Base-by-base conservation (phyloP, 148 eudicot genomes). In the Arbutus unedo region DNA sequence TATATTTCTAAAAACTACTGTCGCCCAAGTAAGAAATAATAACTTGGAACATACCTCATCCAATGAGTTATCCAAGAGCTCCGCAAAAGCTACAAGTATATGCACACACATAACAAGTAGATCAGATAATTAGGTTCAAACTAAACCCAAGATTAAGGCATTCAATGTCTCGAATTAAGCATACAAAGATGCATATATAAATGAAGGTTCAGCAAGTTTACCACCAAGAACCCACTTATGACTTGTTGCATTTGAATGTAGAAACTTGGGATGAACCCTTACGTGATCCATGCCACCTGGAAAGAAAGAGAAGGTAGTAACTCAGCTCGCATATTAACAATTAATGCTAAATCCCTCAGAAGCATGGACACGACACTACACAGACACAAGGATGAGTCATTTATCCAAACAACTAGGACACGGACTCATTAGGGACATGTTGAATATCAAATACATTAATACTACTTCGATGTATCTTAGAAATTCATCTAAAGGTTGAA, bases 221-320 rank as follows among this genome's bases (percentile, higher is more conserved):
- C 97, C 98, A 54, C 98, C 99, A 77, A 94, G 90, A 75, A 92
- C 95, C 99, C 98, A 96, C 78, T 94, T 94, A 87, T 94, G 99
- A 86, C 98, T 94, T 67, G 99, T 96, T 23, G 99, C 99, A 86
- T 96, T 96, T 15, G 98, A 96, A 84, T 96, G 99, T 49, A 96
- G 88, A 89, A 96, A 96, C 85, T 90, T 96, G 31, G 99, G 99
- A 87, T 96, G 99, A 83, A 96, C 98, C 82, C 99, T 90, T 43
- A 96, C 97, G 86, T 90, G 98, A 84, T 96, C 99, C 97, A 96
- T 96, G 79, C 98, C 98, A 86, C 90, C 99, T 96, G 88, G 57
- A 89, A 53, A 88, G 19, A 74, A 49, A 45, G 71, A 72, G 23
- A 81, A 79, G 31, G 72, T 64, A 85, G 51, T 59, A 77, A 49